Evolutionary conservation across 1,139 yeast species (phyloP), one percentile per base, ranked within the genome.

Genomic region (Hanseniaspora sp.): DNA sequence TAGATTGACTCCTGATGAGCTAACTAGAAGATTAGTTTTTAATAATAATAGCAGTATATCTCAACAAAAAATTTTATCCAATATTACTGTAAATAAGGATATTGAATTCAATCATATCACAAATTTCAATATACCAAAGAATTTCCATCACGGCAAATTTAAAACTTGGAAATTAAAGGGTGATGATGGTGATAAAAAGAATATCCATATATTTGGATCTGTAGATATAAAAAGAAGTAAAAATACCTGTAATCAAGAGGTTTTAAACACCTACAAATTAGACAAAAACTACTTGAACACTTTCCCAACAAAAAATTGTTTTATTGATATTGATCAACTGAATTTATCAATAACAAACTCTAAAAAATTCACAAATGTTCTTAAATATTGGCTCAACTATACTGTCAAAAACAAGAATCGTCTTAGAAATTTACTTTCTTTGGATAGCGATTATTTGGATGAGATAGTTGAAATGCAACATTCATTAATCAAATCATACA

Each of bases 311-410:
- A 6, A 18, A 7, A 13, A 30, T 30, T 45, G 53, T 3, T 48
- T 18, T 15, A 31, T 54, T n/a, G 53, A 48, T 15, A 44, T 54
- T 4, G 17, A 41, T 4, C 8, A 29, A 15, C 37, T 54, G 12
- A 17, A 7, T 9, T 28, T 54, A 12, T 28, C 46, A 34, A 54
- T 54, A 37, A 44, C 37, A 8, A 43, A 48, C 12, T 35, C 41
- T 18, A 42, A 31, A 11, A 54, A 40, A 29, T 46, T 54, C 35
- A 44, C 39, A 7, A 45, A 54, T 31, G 41, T 47, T 3, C 35
- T 54, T 12, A 54, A 54, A 28, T 54, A 54, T 13, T 54, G 56
- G 56, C 46, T 48, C 34, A 48, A 44, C 7, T 51, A 40, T 46
- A 30, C 41, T 18, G 44, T 35, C 44, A 48, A 48, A 23, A 51